Evolutionary conservation across 2,329 filamentous ascomycete genomes (phyloP).

Genomic region (Ilyonectria robusta): DNA sequence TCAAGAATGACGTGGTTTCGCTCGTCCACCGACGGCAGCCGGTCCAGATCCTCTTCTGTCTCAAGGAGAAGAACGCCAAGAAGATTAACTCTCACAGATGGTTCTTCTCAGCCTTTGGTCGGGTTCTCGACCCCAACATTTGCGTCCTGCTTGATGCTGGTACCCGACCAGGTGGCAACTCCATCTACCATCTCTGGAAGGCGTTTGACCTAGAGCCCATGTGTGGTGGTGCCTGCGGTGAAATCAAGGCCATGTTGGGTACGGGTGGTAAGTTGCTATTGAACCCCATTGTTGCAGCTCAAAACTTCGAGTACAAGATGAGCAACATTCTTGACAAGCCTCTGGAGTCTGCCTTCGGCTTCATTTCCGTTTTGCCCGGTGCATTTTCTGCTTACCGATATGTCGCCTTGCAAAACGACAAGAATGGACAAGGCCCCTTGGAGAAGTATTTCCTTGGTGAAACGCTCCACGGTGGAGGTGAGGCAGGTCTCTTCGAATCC

Average conservation of each 20-base stretch:
- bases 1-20: constrained; percentile 91
- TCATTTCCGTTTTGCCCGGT: constrained; percentile 96
- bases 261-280: constrained; percentile 87
- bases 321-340: constrained; percentile 99
- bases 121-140: constrained; percentile 93
- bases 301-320: constrained; percentile 99
- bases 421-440: constrained; percentile 90
- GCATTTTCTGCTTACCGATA: constrained; percentile 99
- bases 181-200: constrained; percentile 98
- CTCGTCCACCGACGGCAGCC: constrained; percentile 90
- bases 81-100: constrained; percentile 99
- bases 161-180: constrained; percentile 93
- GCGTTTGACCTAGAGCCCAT: constrained; percentile 98
- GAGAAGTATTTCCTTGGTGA: constrained; percentile 98
- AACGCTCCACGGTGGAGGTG: constrained; percentile 92
- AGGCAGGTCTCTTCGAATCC: constrained; percentile 96
- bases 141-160: constrained; percentile 97
- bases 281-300: constrained; percentile 94
- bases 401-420: constrained; percentile 95
- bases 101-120: constrained; percentile 98
- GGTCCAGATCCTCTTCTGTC: constrained; percentile 96
- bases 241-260: constrained; percentile 98
- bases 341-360: constrained; percentile 95
- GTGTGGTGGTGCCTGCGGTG: constrained; percentile 96
- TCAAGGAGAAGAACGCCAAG: constrained; percentile 99